A percentile compares a stretch with the other conserved stretches of the same genome.
Conservation (phyloP, 139 green algal genomes). For the Chlamydomonas schloesseri region DNA sequence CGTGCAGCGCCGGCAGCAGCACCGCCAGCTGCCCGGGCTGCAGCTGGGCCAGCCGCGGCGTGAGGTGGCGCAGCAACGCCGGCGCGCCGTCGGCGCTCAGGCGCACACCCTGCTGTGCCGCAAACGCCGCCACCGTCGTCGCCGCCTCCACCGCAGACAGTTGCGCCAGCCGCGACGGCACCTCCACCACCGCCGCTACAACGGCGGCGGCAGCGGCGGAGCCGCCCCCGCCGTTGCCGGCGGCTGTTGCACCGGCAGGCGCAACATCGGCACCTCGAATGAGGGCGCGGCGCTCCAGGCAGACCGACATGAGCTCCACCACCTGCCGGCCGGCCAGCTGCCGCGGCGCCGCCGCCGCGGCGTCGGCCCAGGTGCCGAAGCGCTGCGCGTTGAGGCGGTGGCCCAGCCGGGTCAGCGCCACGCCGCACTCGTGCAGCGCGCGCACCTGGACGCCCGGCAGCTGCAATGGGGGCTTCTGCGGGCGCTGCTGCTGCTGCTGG, state of each 20-base stretch:
- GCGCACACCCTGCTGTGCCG: background rate
- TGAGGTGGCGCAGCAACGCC: background rate
- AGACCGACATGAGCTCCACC: background rate
- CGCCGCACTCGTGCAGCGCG: background rate
- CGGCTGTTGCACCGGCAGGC: too few relatives aligned
- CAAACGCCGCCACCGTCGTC: background rate
- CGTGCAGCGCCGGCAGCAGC: constrained; percentile 10
- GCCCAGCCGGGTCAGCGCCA: background rate
- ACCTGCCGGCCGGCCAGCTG: background rate
- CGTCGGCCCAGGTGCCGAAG: constrained; percentile 12
- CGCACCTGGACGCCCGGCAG: background rate
- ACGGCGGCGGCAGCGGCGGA: background rate
- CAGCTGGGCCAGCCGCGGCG: constrained; percentile 10
- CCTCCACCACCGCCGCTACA: background rate
- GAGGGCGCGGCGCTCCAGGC: background rate
- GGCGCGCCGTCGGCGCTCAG: background rate
- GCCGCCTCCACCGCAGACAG: background rate
- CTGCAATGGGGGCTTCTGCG: too few relatives aligned
- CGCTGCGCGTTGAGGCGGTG: constrained; percentile 2
- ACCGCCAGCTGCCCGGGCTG: background rate
- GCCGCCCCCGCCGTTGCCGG: background rate
- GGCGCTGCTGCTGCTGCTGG: too few relatives aligned
- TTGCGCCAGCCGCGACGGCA: background rate
- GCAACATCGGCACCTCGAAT: background rate
- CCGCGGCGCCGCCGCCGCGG: background rate